Evolutionary conservation across 2,329 filamentous ascomycete genomes (phyloP), one percentile per base, ranked within the genome.

Genomic region (Leptodontidium sp.): DNA sequence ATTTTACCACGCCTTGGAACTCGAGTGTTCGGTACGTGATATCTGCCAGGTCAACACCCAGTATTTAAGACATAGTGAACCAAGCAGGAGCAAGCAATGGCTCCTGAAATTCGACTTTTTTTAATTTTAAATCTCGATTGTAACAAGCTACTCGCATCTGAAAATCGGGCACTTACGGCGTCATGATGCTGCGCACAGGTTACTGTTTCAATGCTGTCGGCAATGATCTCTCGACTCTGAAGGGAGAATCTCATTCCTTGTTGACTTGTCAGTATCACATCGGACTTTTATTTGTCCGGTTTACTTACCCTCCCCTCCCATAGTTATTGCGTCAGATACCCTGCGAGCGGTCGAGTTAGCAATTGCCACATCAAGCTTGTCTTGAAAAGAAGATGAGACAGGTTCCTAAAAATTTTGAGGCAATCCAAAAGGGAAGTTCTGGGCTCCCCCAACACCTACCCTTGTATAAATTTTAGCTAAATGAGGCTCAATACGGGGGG

Each of bases 211-310:
- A 98, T 94, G 74, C 91, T 94, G 81, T 98, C 94, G 72, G 94
- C 94, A 73, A 98, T 98, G 73, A 98, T 90, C 78, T 98, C 94
- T 69, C 94, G 88, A 1, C 91, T 93, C 78, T 97, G 94, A 5
- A 98, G 87, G 29, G 93, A 97, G 82, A 94, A 98, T 65, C 95
- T 87, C 95, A 98, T 98, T 72, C 94, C 93, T 58, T 94, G 29
- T 8, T 17, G n/a, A 58, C 7, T 11, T 35, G 40, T 64, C 50
- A 64, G 14, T 26, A 47, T 40, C 62, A 45, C 15, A n/a, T 9
- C 49, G 17, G 6, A 53, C 4, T 4, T 35, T 26, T 14, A 15
- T 43, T 15, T 21, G 4, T 45, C 11, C 4, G 53, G n/a, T 55
- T 24, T 21, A 11, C 82, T 72, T 77, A 93, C 92, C 94, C 83